Evolutionary conservation across 2,329 filamentous ascomycete species (phyloP).

Genomic region (Penicillium sp.): DNA sequence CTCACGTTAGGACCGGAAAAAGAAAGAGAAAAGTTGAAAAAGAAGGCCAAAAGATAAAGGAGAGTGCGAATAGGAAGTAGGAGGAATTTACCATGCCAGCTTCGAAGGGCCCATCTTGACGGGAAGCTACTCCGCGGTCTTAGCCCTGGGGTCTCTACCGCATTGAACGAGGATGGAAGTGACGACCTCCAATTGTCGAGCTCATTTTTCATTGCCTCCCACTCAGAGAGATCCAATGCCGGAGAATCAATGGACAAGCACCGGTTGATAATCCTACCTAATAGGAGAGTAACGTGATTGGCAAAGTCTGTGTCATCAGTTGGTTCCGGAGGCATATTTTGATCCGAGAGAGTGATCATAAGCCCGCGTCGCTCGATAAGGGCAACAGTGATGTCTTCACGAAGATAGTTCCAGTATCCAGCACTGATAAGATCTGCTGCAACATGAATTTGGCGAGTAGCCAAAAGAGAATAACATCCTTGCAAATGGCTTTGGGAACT

Average conservation of each 20-base stretch:
- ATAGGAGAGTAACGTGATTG: slow-evolving; percentile 43
- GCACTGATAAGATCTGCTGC: slow-evolving; percentile 36
- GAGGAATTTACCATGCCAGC: slow-evolving; percentile 50
- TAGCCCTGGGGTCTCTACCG: neutral
- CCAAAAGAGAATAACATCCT: slow-evolving; percentile 48
- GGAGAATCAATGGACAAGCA: slow-evolving; percentile 26
- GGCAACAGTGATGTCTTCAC: slow-evolving; percentile 55
- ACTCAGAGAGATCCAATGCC: slow-evolving; percentile 5
- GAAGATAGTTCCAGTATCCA: slow-evolving; percentile 52
- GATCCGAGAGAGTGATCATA: slow-evolving; percentile 39
- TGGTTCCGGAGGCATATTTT: slow-evolving; percentile 12
- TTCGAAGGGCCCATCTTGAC: slow-evolving; percentile 40
- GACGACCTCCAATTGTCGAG: slow-evolving; percentile 31
- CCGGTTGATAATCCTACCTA: slow-evolving; percentile 46
- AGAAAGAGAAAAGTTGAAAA: no score
- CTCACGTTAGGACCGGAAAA: no score
- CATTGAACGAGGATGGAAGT: slow-evolving; percentile 29
- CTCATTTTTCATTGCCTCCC: slow-evolving; percentile 18
- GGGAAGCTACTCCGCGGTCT: slow-evolving; percentile 29
- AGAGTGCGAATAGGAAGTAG: no score
- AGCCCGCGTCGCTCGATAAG: slow-evolving; percentile 44
- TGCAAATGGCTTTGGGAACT: slow-evolving; percentile 47
- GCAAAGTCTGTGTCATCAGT: slow-evolving; percentile 35
- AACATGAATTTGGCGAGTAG: slow-evolving; percentile 23
- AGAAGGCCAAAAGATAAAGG: no score